Percentiles rank a stretch among this genome's conserved stretches.
phyloP scores from a whole-genome alignment of 2,329 filamentous ascomycete genomes.

The Beauveria asiatica region DNA sequence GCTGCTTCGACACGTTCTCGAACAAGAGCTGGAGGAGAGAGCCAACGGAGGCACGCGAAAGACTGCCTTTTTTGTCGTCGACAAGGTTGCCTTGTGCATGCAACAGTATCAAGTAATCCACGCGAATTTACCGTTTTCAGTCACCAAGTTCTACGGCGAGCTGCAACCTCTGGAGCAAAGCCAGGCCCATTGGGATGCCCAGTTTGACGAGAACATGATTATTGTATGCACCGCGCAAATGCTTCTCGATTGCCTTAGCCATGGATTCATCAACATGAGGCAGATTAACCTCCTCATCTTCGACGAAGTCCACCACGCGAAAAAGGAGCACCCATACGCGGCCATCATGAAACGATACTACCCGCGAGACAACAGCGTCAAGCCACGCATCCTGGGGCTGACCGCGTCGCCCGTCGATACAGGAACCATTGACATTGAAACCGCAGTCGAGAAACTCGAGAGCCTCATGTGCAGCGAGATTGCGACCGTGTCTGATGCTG shows the following conservation, averaged over 20 bases:
- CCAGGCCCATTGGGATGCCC: conserved; percentile 41
- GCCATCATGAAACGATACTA: conserved; percentile 87
- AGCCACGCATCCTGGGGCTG: conserved; percentile 83
- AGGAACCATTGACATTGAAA: conserved; percentile 56
- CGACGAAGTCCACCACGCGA: conserved; percentile 93
- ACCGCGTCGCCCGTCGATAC: conserved; percentile 92
- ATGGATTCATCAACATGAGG: conserved; percentile 70
- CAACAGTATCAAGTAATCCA: conserved; percentile 80
- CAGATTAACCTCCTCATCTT: conserved; percentile 88
- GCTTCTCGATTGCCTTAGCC: conserved; percentile 66
- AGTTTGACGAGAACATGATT: conserved; percentile 60
- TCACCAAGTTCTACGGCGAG: conserved; percentile 68
- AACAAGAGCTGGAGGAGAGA: conserved; percentile 67
- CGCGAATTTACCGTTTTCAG: conserved; percentile 68
- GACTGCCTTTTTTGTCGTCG: conserved; percentile 80
- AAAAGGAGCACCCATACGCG: conserved; percentile 87
- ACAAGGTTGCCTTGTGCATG: conserved; percentile 82
- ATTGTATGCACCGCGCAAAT: conserved; percentile 91
- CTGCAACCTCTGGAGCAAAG: conserved; percentile 38
- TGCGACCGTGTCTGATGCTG: conserved; percentile 53
- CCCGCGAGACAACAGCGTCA: conserved; percentile 34
- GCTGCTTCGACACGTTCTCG: conserved; percentile 66
- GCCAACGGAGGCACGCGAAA: conserved; percentile 49
- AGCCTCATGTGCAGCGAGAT: conserved; percentile 72
- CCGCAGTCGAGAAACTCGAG: conserved; percentile 68